Evolutionary conservation across 768 basidiomycete genomes (phyloP), one percentile per base, ranked within the genome.

Genomic region (Ramaria rubella): DNA sequence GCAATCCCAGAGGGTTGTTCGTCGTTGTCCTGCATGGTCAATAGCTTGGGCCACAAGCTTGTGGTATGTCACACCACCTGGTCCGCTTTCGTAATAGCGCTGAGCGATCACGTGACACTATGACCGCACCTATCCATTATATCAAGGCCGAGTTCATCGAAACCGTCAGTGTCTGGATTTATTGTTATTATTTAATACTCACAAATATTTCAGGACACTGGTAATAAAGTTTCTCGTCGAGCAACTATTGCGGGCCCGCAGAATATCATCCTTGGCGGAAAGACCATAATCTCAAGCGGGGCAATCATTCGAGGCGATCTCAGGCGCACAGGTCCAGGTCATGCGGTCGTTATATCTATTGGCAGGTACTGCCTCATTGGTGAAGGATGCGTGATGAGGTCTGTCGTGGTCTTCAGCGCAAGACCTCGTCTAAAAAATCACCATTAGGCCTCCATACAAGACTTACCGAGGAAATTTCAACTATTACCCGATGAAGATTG

Each of bases 401-500:
- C 21, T 26, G 31, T 8, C 29, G 4, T 31, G 40, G n/a, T 38
- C 19, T 50, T 40, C 44, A 52, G 43, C 50, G 49, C 4, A 9
- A 45, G 31, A 42, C 23, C 36, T 46, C 27, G 27, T 49, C 24
- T 49, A 30, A 29, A n/a, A n/a, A n/a, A 45, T 14, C 30, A 29
- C 31, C 23, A 14, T 34, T 43, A 89, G 89, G 60, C 90, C 89
- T 9, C 91, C 89, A 3, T 90, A 91, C 69, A 91, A 92, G 70
- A 92, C 90, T 0, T 93, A 92, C 68, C 82, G 90, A 51, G 89
- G 88, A 59, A 85, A 87, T 60, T 91, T 92, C 77, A 96, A 97
- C 66, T 97, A 94, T 72, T 97, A 98, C 65, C 95, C 95, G 5
- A 92, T 97, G 86, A 93, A 94, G 68, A 85, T 99, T 9, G 91